Conservation (phyloP, 1,284 basidiomycete genomes). For the Grifola frondosa region DNA sequence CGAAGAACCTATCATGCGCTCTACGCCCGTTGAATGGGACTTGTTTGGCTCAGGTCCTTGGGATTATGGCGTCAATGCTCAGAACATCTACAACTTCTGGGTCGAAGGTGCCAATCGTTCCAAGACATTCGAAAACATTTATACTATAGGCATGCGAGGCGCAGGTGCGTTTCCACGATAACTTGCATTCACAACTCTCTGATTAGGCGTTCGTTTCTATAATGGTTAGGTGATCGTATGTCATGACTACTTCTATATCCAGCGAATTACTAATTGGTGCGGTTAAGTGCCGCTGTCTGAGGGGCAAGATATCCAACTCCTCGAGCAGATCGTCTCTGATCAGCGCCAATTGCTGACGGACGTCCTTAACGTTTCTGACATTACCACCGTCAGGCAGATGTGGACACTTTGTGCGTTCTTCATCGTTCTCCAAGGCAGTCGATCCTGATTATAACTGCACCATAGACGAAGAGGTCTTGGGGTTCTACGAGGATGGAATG, state of each 20-base stretch:
- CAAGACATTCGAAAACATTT: constrained; percentile 57
- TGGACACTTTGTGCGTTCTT: constrained; percentile 58
- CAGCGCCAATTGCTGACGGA: constrained; percentile 63
- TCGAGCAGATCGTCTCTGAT: constrained; percentile 57
- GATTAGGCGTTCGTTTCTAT: background rate
- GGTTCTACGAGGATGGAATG: constrained; percentile 64
- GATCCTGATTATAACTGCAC: background rate
- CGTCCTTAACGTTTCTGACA: constrained; percentile 50
- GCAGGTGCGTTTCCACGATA: constrained; percentile 42
- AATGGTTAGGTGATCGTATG: constrained; percentile 24
- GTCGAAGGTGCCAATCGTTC: constrained; percentile 56
- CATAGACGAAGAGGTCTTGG: constrained; percentile 64
- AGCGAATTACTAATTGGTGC: background rate
- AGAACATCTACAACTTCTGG: constrained; percentile 60
- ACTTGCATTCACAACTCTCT: background rate
- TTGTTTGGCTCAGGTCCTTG: constrained; percentile 55
- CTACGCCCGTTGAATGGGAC: constrained; percentile 59
- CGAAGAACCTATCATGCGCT: constrained; percentile 67
- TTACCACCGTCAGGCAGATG: constrained; percentile 58
- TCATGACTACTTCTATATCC: background rate
- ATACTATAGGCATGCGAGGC: constrained; percentile 67
- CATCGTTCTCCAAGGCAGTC: background rate
- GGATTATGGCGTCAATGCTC: constrained; percentile 57
- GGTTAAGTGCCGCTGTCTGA: constrained; percentile 50
- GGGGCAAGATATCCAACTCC: constrained; percentile 47